Evolutionary conservation across 192 early-diverging fungal species (phyloP).

Genomic region (Funneliformis mosseae): DNA sequence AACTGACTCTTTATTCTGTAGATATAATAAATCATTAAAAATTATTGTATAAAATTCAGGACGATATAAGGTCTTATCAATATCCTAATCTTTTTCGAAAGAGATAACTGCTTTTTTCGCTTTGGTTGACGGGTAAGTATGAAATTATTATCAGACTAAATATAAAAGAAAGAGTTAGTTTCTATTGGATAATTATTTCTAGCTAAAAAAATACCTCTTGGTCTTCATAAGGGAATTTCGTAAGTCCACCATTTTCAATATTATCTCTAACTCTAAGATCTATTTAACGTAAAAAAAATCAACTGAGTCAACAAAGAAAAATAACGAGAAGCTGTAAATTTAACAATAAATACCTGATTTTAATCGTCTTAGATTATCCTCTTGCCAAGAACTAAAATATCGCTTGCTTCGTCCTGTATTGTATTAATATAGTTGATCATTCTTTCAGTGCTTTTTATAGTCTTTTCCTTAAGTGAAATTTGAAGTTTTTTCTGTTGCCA

Average conservation of each 20-base stretch:
- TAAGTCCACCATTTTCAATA: background rate
- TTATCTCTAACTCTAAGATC: background rate
- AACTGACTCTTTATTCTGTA: too few species aligned
- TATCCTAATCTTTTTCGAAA: too few species aligned
- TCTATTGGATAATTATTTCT: too few species aligned
- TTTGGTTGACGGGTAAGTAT: too few species aligned
- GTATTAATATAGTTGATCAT: constrained; percentile 6
- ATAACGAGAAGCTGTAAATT: background rate
- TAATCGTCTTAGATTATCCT: constrained; percentile 6
- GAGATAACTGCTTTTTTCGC: too few species aligned
- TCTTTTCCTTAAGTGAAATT: constrained; percentile 5
- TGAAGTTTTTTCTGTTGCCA: background rate
- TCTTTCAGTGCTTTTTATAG: constrained; percentile 18
- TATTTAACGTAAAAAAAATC: background rate
- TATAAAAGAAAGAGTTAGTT: too few species aligned
- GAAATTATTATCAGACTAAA: too few species aligned
- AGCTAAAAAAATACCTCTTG: too few species aligned
- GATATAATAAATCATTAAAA: too few species aligned
- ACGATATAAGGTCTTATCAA: too few species aligned
- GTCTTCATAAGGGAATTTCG: too few species aligned
- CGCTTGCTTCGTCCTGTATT: background rate
- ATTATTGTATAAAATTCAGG: too few species aligned
- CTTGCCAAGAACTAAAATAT: constrained; percentile 9
- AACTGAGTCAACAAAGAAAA: background rate
- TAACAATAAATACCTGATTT: constrained; percentile 7